Percentiles rank a stretch among this genome's conserved stretches.
phyloP scores from a whole-genome alignment of 164 flowering plant species.

The Vitis amurensis region DNA sequence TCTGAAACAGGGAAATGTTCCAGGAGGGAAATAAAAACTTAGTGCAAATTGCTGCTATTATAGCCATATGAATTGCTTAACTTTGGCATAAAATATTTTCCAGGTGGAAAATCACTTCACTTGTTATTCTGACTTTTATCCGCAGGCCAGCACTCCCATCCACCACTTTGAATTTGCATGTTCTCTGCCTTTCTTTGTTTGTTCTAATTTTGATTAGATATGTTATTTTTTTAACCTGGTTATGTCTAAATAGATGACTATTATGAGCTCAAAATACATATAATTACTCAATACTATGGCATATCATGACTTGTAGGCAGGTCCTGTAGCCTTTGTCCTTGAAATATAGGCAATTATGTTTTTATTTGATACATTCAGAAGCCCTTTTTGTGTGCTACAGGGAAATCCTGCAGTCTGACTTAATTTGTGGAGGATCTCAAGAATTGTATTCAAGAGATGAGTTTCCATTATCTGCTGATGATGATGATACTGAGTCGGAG shows the following conservation, averaged over 20 bases:
- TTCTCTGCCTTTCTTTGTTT: too few species aligned
- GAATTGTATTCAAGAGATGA: constrained; percentile 39
- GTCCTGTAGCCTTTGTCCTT: background rate
- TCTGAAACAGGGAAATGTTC: background rate
- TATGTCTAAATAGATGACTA: background rate
- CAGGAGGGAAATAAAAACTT: background rate
- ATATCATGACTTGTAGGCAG: background rate
- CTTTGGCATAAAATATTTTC: background rate
- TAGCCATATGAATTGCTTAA: background rate
- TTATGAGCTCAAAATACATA: background rate
- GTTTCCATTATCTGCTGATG: constrained; percentile 43
- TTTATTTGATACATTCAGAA: background rate
- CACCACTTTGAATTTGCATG: background rate
- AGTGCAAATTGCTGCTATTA: background rate
- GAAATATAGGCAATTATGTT: background rate
- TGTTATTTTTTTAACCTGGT: background rate
- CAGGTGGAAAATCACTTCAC: too few species aligned
- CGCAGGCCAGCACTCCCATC: background rate
- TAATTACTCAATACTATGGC: background rate
- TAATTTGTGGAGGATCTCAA: constrained; percentile 38
- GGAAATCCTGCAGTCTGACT: constrained; percentile 75
- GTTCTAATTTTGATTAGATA: too few species aligned
- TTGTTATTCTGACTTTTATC: background rate
- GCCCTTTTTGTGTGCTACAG: constrained; percentile 41
- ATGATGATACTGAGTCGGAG: constrained; percentile 79